Percentiles rank a stretch among this genome's conserved stretches.
Evolutionary conservation across 805 yeast genomes (phyloP).

Genomic region (Candida maltosa): DNA sequence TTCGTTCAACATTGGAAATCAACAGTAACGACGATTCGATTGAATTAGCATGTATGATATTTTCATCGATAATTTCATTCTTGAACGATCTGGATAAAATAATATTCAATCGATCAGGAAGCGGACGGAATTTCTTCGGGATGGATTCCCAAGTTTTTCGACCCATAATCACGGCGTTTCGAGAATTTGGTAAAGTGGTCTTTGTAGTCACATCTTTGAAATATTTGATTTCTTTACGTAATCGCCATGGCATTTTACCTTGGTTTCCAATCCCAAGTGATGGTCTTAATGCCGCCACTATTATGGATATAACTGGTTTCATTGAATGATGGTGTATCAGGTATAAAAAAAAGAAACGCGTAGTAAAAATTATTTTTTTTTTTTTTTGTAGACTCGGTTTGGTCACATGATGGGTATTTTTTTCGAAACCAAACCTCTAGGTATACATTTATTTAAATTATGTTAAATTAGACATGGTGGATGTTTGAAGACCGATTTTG

Average conservation of each 20-base stretch:
- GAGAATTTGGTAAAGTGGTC: constrained; percentile 22
- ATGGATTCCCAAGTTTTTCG: constrained; percentile 94
- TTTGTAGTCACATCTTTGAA: constrained; percentile 70
- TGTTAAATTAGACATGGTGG: too few relatives aligned
- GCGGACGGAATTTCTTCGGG: constrained; percentile 79
- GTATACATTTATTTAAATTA: too few relatives aligned
- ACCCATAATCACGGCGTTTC: constrained; percentile 91
- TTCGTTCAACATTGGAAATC: constrained; percentile 40
- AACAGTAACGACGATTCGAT: constrained; percentile 21
- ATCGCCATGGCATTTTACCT: constrained; percentile 85
- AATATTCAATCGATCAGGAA: constrained; percentile 71
- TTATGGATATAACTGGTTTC: constrained; percentile 36
- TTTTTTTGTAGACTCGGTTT: neutral
- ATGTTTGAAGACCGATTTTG: too few relatives aligned
- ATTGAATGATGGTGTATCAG: neutral
- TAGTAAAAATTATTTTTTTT: neutral
- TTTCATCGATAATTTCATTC: constrained; percentile 16
- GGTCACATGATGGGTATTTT: neutral
- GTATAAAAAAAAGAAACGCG: neutral
- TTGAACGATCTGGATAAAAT: constrained; percentile 56
- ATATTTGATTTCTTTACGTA: constrained; percentile 80
- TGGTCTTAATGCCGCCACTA: constrained; percentile 86
- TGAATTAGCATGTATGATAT: constrained; percentile 27
- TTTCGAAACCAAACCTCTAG: too few relatives aligned
- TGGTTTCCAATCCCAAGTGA: constrained; percentile 78